Conservation (phyloP, 2,329 filamentous ascomycete species). For the Aspergillus arachidicola region DNA sequence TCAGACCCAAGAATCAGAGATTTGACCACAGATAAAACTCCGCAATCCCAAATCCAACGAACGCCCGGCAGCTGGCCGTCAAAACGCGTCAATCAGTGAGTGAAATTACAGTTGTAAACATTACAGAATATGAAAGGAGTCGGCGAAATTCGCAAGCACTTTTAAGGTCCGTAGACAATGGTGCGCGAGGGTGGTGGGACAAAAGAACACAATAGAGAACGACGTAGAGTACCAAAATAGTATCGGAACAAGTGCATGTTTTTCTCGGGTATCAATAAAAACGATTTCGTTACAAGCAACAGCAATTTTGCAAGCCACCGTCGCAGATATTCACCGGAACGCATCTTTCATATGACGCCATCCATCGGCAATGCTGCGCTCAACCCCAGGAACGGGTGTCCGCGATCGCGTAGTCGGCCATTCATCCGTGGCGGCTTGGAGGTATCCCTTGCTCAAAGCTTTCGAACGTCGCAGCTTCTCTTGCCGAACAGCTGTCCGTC, state of each 20-base stretch:
- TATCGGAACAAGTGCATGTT: conserved; percentile 8
- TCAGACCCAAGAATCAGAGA: not conserved
- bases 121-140: not conserved
- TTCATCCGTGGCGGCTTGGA: conserved; percentile 36
- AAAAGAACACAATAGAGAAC: not conserved
- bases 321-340: conserved; percentile 28
- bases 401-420: conserved; percentile 31
- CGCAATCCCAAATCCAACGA: not conserved
- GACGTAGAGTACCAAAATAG: not conserved
- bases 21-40: conserved; percentile 2
- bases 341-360: conserved; percentile 40
- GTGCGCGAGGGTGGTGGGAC: not conserved
- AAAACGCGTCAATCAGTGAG: not conserved
- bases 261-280: conserved; percentile 21
- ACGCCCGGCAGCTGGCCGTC: not conserved
- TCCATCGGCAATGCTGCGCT: conserved; percentile 36
- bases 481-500: conserved; percentile 55
- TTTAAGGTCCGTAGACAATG: too few species aligned
- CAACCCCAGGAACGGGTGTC: conserved; percentile 32
- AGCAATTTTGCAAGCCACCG: not conserved
- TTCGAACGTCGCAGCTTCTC: conserved; percentile 44
- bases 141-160: not conserved
- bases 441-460: conserved; percentile 37
- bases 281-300: conserved; percentile 8
- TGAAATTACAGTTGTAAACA: conserved; percentile 4